Conservation (phyloP, 148 eudicot species). For the Vaccinium darrowii region DNA sequence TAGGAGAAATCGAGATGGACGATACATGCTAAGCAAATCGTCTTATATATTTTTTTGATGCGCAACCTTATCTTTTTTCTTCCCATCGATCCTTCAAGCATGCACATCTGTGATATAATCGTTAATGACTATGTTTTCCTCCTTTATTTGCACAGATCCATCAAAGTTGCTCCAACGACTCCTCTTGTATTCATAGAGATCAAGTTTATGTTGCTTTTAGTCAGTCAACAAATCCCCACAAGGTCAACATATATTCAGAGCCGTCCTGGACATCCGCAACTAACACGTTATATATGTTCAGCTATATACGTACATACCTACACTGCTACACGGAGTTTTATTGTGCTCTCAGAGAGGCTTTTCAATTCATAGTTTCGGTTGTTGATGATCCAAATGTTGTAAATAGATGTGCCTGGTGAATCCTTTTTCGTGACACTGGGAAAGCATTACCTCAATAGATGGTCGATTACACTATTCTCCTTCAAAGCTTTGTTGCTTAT, state of each 20-base stretch:
- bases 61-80: background rate
- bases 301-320: background rate
- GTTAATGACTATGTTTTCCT: slow-evolving; percentile 5
- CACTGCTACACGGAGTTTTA: background rate
- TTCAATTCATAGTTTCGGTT: background rate
- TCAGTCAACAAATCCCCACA: background rate
- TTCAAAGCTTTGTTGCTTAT: background rate
- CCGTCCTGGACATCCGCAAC: background rate
- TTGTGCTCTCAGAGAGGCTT: background rate
- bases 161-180: background rate
- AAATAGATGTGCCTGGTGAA: background rate
- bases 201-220: background rate
- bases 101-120: background rate
- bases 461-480: background rate
- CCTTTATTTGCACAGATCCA: background rate
- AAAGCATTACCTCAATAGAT: background rate
- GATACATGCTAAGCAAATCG: background rate
- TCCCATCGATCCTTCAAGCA: background rate
- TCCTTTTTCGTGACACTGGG: background rate
- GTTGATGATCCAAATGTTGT: background rate
- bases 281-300: background rate
- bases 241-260: background rate
- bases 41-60: background rate
- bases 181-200: background rate
- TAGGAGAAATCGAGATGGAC: background rate